Conservation (phyloP, 768 basidiomycete genomes). For the Tylopilus intermedius region DNA sequence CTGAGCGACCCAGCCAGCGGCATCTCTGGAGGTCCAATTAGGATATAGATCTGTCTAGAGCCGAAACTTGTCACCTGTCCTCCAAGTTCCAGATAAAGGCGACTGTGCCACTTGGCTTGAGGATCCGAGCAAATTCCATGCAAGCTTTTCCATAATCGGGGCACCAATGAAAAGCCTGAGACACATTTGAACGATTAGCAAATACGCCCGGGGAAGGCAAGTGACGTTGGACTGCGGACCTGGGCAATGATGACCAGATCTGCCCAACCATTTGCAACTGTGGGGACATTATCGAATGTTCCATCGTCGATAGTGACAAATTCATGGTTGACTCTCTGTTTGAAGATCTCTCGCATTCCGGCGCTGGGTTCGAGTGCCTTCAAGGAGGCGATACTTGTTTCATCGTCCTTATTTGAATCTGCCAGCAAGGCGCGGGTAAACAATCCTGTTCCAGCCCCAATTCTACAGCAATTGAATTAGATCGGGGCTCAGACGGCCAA, state of each 20-base stretch:
- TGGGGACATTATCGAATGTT: conserved; percentile 57
- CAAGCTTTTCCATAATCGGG: conserved; percentile 70
- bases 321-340: conserved; percentile 48
- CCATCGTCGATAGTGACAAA: conserved; percentile 57
- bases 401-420: conserved; percentile 45
- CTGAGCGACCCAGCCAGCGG: conserved; percentile 68
- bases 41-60: not conserved
- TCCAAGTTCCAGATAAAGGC: conserved; percentile 91
- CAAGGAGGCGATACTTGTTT: conserved; percentile 46
- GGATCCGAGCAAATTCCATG: conserved; percentile 71
- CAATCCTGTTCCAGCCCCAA: conserved; percentile 84
- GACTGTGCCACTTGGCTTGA: conserved; percentile 69
- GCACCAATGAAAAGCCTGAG: conserved; percentile 92
- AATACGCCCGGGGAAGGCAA: not conserved
- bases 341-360: conserved; percentile 80
- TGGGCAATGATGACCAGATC: conserved; percentile 77
- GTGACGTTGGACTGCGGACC: conserved; percentile 33
- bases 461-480: conserved; percentile 35
- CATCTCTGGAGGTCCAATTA: conserved; percentile 36
- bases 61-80: conserved; percentile 46
- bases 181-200: conserved; percentile 6
- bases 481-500: not conserved
- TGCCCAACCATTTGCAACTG: conserved; percentile 63
- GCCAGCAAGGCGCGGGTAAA: conserved; percentile 79
- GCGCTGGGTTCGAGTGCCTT: conserved; percentile 78